A percentile compares a stretch with the other conserved stretches of the same genome.
Evolutionary conservation across 176 grass and related monocot genomes (phyloP).

Genomic region (Dactylis glomerata): DNA sequence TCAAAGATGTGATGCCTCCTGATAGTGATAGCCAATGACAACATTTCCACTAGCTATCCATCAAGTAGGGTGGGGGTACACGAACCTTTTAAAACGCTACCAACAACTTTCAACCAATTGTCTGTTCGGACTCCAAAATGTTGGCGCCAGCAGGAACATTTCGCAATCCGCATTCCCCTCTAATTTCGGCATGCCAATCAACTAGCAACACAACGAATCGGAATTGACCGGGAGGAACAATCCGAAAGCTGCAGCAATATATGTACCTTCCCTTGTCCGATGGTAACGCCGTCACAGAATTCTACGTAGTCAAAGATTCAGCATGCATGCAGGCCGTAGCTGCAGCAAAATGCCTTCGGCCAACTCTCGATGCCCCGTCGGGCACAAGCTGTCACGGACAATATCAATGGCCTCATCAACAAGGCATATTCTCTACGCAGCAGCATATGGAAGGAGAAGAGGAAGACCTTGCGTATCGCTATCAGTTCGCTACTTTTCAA

Average conservation of each 20-base stretch:
- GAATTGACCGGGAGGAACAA: conserved; percentile 50
- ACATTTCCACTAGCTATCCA: conserved; percentile 25
- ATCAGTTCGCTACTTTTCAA: background rate
- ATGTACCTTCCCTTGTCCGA: background rate
- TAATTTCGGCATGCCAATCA: conserved; percentile 32
- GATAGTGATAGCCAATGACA: conserved; percentile 8
- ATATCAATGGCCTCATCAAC: conserved; percentile 44
- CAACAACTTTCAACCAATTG: background rate
- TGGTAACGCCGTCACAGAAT: conserved; percentile 8
- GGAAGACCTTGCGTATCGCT: background rate
- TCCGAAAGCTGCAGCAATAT: conserved; percentile 24
- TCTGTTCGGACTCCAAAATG: conserved; percentile 51
- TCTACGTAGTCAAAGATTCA: conserved; percentile 24
- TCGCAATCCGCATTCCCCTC: conserved; percentile 21
- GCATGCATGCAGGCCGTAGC: background rate
- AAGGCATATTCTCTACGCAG: conserved; percentile 46
- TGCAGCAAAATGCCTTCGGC: conserved; percentile 45
- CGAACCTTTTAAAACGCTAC: conserved; percentile 1
- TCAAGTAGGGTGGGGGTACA: background rate
- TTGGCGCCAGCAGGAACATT: conserved; percentile 52
- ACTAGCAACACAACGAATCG: conserved; percentile 37
- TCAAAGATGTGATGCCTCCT: background rate
- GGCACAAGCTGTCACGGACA: conserved; percentile 42
- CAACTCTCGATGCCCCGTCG: conserved; percentile 48
- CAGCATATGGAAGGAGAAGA: conserved; percentile 5